phyloP scores from a whole-genome alignment of 1,284 basidiomycete species.

The Ustilago loliicola region DNA sequence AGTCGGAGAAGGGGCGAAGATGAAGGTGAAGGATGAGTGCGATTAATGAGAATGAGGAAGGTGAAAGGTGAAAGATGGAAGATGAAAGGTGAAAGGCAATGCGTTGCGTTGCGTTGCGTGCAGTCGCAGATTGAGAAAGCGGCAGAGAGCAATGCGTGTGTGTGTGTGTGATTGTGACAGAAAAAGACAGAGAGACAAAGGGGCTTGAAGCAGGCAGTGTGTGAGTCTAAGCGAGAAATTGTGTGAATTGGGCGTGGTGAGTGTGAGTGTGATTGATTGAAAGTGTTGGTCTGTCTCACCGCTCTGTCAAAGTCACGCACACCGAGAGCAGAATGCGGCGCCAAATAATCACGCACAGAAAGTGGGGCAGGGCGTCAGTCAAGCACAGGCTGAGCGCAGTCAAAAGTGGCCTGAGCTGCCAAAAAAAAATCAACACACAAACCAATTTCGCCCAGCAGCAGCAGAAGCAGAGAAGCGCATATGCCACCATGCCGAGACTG shows the following conservation, averaged over 20 bases:
- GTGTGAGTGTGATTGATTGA: background rate
- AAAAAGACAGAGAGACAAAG: constrained; percentile 20
- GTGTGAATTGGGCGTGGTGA: too few relatives aligned
- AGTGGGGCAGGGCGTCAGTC: constrained; percentile 1
- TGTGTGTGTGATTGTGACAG: constrained; percentile 5
- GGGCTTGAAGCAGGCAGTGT: constrained; percentile 21
- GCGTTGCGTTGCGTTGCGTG: constrained; percentile 2
- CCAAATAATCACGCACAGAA: background rate
- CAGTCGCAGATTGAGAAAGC: background rate
- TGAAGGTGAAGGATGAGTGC: background rate
- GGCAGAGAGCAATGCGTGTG: constrained; percentile 2
- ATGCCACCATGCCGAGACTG: background rate
- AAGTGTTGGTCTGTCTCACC: constrained; percentile 20
- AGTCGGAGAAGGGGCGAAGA: background rate
- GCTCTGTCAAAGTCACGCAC: background rate
- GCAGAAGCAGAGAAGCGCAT: background rate
- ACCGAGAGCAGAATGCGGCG: constrained; percentile 2
- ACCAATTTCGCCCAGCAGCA: background rate
- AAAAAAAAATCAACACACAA: background rate
- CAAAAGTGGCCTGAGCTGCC: constrained; percentile 4
- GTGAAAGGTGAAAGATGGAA: constrained; percentile 1
- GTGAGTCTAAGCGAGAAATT: constrained; percentile 3
- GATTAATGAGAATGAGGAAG: background rate
- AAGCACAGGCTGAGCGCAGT: background rate
- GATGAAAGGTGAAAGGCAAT: constrained; percentile 4